phyloP scores from a whole-genome alignment of 2,329 filamentous ascomycete genomes.

The Alternaria longipes region DNA sequence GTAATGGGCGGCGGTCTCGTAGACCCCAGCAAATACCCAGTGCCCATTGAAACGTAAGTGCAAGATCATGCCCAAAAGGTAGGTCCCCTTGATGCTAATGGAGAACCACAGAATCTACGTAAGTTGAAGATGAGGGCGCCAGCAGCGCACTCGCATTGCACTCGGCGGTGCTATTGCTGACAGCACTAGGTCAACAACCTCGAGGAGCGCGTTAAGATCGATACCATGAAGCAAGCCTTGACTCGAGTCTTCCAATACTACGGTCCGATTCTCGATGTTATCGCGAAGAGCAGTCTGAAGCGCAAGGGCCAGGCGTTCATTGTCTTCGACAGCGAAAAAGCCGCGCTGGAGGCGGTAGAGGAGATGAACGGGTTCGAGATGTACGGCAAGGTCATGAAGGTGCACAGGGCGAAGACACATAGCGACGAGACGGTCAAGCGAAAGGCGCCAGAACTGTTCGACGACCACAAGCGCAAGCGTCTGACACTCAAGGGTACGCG shows the following conservation, averaged over 20 bases:
- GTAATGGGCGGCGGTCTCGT: conserved; percentile 30
- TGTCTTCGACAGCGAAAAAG: conserved; percentile 83
- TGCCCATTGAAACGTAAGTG: conserved; percentile 50
- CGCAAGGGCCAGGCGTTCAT: conserved; percentile 96
- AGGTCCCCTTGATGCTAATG: conserved; percentile 38
- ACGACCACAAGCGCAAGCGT: conserved; percentile 83
- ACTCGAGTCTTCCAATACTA: conserved; percentile 86
- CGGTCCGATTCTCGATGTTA: conserved; percentile 82
- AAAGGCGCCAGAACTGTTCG: conserved; percentile 82
- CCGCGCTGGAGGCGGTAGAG: conserved; percentile 82
- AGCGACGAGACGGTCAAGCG: conserved; percentile 87
- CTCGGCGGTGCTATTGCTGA: conserved; percentile 31
- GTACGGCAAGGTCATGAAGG: conserved; percentile 87
- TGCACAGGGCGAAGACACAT: conserved; percentile 81
- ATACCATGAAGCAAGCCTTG: conserved; percentile 77
- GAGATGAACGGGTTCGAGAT: conserved; percentile 92
- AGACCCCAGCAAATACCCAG: conserved; percentile 45
- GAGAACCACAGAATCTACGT: conserved; percentile 46
- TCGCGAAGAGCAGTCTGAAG: conserved; percentile 88
- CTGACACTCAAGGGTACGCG: conserved; percentile 85
- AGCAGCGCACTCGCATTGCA: conserved; percentile 34
- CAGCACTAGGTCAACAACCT: conserved; percentile 74
- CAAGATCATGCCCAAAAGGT: conserved; percentile 20
- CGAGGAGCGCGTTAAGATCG: conserved; percentile 88
- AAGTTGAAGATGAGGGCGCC: conserved; percentile 28